Conservation (phyloP, 306 rosid genomes). For the Mimosa pudica region DNA sequence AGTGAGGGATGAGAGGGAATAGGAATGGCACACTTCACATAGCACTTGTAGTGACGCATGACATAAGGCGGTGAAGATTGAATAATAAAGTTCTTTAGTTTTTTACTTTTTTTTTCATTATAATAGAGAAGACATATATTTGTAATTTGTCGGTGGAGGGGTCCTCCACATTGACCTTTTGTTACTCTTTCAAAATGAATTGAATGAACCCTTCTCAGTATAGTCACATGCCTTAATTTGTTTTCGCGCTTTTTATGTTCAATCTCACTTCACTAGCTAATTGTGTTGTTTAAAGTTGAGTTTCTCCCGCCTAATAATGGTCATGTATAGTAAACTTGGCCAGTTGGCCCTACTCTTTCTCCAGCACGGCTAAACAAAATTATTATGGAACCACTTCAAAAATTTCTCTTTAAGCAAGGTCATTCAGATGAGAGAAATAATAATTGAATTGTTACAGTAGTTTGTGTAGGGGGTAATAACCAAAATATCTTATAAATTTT, state of each 20-base stretch:
- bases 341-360: not conserved
- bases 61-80: slow-evolving; percentile 36
- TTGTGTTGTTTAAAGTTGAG: not conserved
- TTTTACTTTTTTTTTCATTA: not conserved
- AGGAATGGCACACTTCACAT: slow-evolving; percentile 42
- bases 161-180: slow-evolving; percentile 5
- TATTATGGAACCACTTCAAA: not conserved
- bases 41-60: not conserved
- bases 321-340: not conserved
- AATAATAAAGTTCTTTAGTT: not conserved
- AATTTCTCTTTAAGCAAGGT: no score
- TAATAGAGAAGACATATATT: not conserved
- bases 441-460: no score
- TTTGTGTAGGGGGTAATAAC: no score
- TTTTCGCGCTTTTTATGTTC: slow-evolving; percentile 3
- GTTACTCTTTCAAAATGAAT: no score
- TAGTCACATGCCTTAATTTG: slow-evolving; percentile 49
- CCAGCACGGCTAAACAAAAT: not conserved
- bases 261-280: not conserved
- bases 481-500: no score
- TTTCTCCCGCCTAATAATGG: not conserved
- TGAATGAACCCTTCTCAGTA: no score
- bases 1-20: not conserved
- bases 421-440: no score
- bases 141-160: slow-evolving; percentile 62